Evolutionary conservation across 2,329 filamentous ascomycete genomes (phyloP).

Genomic region (Fusarium heterosporum): DNA sequence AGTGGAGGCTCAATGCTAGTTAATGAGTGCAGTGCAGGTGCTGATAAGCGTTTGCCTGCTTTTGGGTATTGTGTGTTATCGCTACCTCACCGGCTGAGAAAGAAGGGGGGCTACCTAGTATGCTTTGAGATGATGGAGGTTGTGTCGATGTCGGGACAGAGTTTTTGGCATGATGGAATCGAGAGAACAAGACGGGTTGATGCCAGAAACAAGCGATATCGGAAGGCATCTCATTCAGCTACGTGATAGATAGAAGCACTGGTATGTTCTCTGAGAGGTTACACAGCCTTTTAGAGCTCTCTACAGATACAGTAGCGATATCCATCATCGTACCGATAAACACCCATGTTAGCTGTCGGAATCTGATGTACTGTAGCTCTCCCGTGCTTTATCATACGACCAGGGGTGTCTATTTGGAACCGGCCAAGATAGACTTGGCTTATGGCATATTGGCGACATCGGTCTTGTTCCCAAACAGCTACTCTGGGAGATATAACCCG

Average conservation of each 20-base stretch:
- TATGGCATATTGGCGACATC: conserved; percentile 17
- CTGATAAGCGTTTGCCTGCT: conserved; percentile 38
- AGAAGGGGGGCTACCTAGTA: conserved; percentile 13
- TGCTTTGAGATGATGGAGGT: conserved; percentile 19
- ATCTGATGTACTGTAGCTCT: conserved; percentile 19
- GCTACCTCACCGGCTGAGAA: conserved; percentile 5
- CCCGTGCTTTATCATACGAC: conserved; percentile 31
- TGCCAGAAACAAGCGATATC: conserved; percentile 4
- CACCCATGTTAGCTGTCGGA: not conserved
- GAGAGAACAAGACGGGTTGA: not conserved
- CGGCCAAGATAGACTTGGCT: conserved; percentile 2
- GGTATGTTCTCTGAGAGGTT: conserved; percentile 13
- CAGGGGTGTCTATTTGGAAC: conserved; percentile 9
- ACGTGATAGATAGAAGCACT: conserved; percentile 23
- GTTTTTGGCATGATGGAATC: not conserved
- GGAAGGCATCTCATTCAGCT: conserved; percentile 5
- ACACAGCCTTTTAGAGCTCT: conserved; percentile 18
- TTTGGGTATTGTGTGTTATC: conserved; percentile 17
- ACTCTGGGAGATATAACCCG: conserved; percentile 8
- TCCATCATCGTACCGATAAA: not conserved
- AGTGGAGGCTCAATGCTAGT: conserved; percentile 22
- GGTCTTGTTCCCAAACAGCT: conserved; percentile 18
- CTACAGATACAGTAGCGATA: not conserved
- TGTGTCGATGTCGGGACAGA: conserved; percentile 26
- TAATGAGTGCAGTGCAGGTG: not conserved